A percentile compares a stretch with the other conserved stretches of the same genome.
Evolutionary conservation across 352 stramenopile genomes (phyloP).

Genomic region (Phytophthora pinifolia): DNA sequence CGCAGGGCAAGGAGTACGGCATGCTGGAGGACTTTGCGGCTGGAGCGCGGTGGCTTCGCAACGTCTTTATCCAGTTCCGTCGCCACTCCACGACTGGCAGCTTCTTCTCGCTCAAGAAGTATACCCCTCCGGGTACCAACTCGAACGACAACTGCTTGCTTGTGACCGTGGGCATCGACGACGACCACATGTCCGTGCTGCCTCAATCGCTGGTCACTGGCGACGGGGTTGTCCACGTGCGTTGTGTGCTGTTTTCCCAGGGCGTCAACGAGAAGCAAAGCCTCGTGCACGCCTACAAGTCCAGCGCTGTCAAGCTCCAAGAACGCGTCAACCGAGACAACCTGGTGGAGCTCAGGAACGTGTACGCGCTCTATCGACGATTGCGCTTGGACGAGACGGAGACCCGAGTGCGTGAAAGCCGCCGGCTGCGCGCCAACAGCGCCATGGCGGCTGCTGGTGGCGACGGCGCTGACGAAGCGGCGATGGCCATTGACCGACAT

Average conservation of each 20-base stretch:
- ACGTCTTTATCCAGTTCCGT: constrained; percentile 79
- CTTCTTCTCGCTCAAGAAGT: constrained; percentile 67
- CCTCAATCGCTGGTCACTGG: constrained; percentile 46
- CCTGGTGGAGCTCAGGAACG: constrained; percentile 57
- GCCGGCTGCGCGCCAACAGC: constrained; percentile 24
- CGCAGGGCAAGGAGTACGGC: constrained; percentile 93
- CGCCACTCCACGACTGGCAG: constrained; percentile 39
- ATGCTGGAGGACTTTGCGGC: constrained; percentile 94
- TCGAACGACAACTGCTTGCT: constrained; percentile 43
- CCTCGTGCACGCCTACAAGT: constrained; percentile 79
- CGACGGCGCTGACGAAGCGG: constrained; percentile 28
- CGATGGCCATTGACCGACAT: constrained; percentile 31
- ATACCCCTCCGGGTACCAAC: constrained; percentile 39
- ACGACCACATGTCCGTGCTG: constrained; percentile 54
- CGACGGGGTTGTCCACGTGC: constrained; percentile 51
- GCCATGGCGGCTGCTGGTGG: constrained; percentile 1
- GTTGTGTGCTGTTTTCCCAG: constrained; percentile 76
- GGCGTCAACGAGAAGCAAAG: constrained; percentile 87
- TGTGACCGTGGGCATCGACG: constrained; percentile 63
- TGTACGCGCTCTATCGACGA: constrained; percentile 58
- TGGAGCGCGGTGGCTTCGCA: constrained; percentile 77
- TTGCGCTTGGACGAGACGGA: constrained; percentile 45
- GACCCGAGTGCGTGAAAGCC: constrained; percentile 28
- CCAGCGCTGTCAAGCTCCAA: constrained; percentile 71
- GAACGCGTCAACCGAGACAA: constrained; percentile 85